Evolutionary conservation across 1,139 yeast species (phyloP).

Genomic region (Zhuliangozyma blackwelliae): DNA sequence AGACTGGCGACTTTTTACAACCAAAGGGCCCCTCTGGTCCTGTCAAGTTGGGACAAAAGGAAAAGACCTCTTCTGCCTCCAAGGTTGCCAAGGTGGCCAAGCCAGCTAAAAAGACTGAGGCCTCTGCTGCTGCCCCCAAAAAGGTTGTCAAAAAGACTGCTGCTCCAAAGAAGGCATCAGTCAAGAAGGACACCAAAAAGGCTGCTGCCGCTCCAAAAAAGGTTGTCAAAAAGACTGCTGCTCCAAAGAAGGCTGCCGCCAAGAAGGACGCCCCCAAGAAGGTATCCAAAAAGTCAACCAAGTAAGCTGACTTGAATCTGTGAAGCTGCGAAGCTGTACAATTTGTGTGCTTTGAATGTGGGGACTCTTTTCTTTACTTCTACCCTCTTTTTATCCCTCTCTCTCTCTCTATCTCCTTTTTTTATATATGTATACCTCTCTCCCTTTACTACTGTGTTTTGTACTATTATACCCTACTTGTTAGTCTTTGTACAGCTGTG

Average conservation of each 20-base stretch:
- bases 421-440: too few relatives aligned
- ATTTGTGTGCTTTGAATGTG: not conserved
- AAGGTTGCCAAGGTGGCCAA: conserved; percentile 12
- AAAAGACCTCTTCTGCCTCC: conserved; percentile 12
- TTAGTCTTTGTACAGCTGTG: too few relatives aligned
- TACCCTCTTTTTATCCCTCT: conserved; percentile 1
- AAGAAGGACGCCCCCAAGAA: too few relatives aligned
- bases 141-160: conserved; percentile 15
- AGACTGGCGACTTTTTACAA: conserved; percentile 69
- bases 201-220: conserved; percentile 22
- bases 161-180: conserved; percentile 13
- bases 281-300: too few relatives aligned
- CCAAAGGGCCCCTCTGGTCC: conserved; percentile 88
- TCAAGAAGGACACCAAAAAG: conserved; percentile 14
- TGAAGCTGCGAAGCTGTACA: too few relatives aligned
- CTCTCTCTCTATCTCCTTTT: too few relatives aligned
- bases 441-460: too few relatives aligned
- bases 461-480: too few relatives aligned
- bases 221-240: conserved; percentile 13
- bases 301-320: conserved; percentile 1
- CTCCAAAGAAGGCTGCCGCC: conserved; percentile 10
- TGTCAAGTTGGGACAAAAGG: conserved; percentile 55
- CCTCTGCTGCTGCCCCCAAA: conserved; percentile 16
- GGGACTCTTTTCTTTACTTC: not conserved
- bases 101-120: conserved; percentile 11